Evolutionary conservation across 1,284 basidiomycete genomes (phyloP), one percentile per base, ranked within the genome.

Genomic region (Apiotrichum montevideense): DNA sequence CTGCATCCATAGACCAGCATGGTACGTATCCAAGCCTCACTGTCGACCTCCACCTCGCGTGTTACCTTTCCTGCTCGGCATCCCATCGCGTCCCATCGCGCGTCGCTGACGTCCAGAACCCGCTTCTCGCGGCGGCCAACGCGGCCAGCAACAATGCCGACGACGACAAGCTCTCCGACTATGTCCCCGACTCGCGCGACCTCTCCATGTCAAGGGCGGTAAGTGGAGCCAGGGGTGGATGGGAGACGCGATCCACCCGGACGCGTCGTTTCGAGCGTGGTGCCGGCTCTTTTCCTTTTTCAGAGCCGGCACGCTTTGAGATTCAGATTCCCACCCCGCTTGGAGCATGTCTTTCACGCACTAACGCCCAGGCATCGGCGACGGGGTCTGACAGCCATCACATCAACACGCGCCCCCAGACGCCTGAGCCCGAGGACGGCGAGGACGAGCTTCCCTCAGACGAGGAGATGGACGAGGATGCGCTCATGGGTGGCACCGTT

Each of bases 161-260:
- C 34, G 73, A 76, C 46, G 74, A 76, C 59, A 74, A 74, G 63
- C 57, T 75, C 44, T 74, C 72, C 15, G 74, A 76, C 57, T 71
- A 72, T 57, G 70, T 76, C 1, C 74, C 74, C 11, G 67, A 70
- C 54, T 67, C 65, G 44, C 62, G 74, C 33, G 74, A 73, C 51
- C 55, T 75, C 10, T 74, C 72, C n/a, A 66, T 74, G 52, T 74
- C 71, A 3, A 58, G 73, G 56, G 73, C 73, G 29, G 73, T 75
- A 40, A 58, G 72, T 72, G 13, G 29, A 39, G 9, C 37, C 37
- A 39, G 9, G 9, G 13, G 8, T 14, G n/a, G 4, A 6, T 10
- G 44, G 5, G n/a, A 21, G 10, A 15, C 15, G 44, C 15, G 44
- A 4, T 39, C 9, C 37, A 39, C 8, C 13, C 37, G 9, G 37